phyloP scores from a whole-genome alignment of 768 basidiomycete genomes.

The Lactifluus pinguis region DNA sequence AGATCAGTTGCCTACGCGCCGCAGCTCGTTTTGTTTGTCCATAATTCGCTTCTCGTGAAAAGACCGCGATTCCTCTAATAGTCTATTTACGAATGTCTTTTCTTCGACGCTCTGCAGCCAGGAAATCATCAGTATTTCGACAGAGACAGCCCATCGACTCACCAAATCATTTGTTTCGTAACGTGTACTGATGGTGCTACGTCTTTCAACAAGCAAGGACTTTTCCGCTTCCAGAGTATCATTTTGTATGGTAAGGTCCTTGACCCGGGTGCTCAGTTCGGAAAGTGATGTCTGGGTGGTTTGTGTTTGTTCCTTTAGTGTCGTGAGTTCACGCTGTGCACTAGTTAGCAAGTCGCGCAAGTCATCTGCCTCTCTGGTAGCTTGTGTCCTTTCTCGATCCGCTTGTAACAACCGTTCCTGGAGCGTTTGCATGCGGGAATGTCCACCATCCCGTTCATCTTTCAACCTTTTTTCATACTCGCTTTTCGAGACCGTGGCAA shows the following conservation, averaged over 20 bases:
- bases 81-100: slow-evolving; percentile 25
- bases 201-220: slow-evolving; percentile 18
- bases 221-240: slow-evolving; percentile 21
- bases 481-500: background rate
- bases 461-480: slow-evolving; percentile 14
- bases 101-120: slow-evolving; percentile 25
- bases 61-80: slow-evolving; percentile 25
- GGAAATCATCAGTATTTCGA: background rate
- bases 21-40: slow-evolving; percentile 29
- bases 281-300: slow-evolving; percentile 19
- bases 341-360: slow-evolving; percentile 12
- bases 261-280: slow-evolving; percentile 20
- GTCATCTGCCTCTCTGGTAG: slow-evolving; percentile 13
- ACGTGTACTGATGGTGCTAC: slow-evolving; percentile 24
- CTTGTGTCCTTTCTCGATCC: slow-evolving; percentile 13
- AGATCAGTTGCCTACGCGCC: slow-evolving; percentile 22
- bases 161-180: slow-evolving; percentile 27
- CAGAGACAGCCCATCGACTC: background rate
- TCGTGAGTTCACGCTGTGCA: slow-evolving; percentile 15
- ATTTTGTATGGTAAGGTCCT: slow-evolving; percentile 20
- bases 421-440: slow-evolving; percentile 14
- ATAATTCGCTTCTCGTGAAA: slow-evolving; percentile 29
- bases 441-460: slow-evolving; percentile 8
- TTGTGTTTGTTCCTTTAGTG: slow-evolving; percentile 18
- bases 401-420: slow-evolving; percentile 16